Conservation (phyloP, 805 yeast genomes). For the Candida chilensis region DNA sequence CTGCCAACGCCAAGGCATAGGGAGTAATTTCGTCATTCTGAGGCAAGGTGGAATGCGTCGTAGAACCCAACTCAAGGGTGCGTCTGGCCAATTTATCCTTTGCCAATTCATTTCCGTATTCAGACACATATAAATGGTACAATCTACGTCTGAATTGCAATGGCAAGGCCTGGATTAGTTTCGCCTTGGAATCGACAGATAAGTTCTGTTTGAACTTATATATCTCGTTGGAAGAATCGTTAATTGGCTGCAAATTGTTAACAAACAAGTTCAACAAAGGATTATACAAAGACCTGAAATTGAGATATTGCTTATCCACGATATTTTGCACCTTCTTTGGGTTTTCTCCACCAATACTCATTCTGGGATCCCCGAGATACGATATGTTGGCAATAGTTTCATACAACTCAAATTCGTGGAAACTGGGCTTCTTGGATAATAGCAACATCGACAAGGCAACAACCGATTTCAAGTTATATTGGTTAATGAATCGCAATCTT, state of each 20-base stretch:
- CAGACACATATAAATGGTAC: conserved; percentile 11
- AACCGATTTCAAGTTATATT: conserved; percentile 71
- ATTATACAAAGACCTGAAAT: conserved; percentile 65
- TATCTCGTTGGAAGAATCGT: background rate
- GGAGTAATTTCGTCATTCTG: conserved; percentile 8
- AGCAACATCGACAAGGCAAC: conserved; percentile 58
- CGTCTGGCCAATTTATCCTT: conserved; percentile 17
- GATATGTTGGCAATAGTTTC: conserved; percentile 72
- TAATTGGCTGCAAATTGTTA: conserved; percentile 6
- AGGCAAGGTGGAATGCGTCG: conserved; percentile 1
- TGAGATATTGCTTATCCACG: conserved; percentile 62
- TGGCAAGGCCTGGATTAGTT: conserved; percentile 40
- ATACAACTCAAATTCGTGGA: conserved; percentile 61
- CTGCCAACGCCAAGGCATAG: conserved; percentile 30
- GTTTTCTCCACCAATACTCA: conserved; percentile 82
- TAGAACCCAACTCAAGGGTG: conserved; percentile 5
- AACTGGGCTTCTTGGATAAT: conserved; percentile 25
- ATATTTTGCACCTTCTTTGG: conserved; percentile 84
- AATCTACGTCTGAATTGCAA: conserved; percentile 32
- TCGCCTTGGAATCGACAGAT: conserved; percentile 22
- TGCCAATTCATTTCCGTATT: conserved; percentile 11
- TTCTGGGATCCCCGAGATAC: conserved; percentile 85
- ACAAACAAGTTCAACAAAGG: conserved; percentile 47
- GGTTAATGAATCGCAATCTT: conserved; percentile 57
- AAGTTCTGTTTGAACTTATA: conserved; percentile 14